These are phyloP conservation scores for Geotrichum klebahnii DNA, from an alignment of 1,139 yeast species.

Conservation along the genomic window DNA sequence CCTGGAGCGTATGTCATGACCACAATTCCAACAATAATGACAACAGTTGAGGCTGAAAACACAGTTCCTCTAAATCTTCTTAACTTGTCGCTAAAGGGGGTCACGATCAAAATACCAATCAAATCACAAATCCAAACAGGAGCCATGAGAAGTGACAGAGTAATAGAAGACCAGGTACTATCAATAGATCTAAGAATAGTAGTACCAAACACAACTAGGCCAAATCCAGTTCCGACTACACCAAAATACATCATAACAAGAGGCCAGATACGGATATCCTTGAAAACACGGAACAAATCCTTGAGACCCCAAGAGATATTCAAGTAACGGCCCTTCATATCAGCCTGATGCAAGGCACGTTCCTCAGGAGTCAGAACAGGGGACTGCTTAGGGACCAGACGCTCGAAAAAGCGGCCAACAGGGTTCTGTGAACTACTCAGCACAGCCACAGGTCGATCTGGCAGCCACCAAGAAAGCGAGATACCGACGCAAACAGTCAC, in stretches of 20 bases:
- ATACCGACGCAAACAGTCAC: constrained; percentile 67
- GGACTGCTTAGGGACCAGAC: constrained; percentile 40
- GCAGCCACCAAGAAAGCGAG: constrained; percentile 74
- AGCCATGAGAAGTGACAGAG: constrained; percentile 72
- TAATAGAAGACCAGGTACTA: constrained; percentile 60
- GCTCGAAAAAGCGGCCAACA: constrained; percentile 26
- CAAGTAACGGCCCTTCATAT: constrained; percentile 52
- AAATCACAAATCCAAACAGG: constrained; percentile 88
- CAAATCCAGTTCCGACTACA: constrained; percentile 84
- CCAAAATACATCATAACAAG: constrained; percentile 84
- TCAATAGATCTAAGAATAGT: constrained; percentile 68
- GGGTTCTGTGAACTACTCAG: neutral
- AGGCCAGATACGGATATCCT: constrained; percentile 74
- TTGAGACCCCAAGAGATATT: constrained; percentile 55
- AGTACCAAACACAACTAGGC: constrained; percentile 80
- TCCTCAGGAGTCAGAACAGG: constrained; percentile 54
- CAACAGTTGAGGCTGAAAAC: constrained; percentile 56
- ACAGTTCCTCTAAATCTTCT: constrained; percentile 56
- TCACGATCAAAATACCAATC: constrained; percentile 67
- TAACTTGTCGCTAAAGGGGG: constrained; percentile 75
- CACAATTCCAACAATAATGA: constrained; percentile 69
- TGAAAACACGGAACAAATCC: constrained; percentile 54
- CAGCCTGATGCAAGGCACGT: constrained; percentile 55
- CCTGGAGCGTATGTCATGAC: constrained; percentile 73
- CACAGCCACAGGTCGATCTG: constrained; percentile 55